Evolutionary conservation across 495 filamentous ascomycete genomes (phyloP).

Genomic region (Penicillium coprophilum): DNA sequence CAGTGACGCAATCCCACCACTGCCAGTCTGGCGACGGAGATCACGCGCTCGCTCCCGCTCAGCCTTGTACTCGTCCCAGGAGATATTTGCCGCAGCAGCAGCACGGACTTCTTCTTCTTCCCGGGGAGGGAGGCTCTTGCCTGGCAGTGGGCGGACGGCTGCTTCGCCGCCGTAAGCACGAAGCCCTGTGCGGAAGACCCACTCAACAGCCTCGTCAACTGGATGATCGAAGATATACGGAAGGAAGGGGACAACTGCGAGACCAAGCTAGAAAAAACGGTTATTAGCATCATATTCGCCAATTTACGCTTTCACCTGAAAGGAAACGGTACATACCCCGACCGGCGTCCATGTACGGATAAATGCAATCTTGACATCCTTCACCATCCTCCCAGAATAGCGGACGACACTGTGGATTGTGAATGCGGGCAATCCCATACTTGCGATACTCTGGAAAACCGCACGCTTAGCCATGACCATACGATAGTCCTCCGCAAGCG

Average conservation of each 20-base stretch:
- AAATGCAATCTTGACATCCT: slow-evolving; percentile 68
- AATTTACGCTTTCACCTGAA: background rate
- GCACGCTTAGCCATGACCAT: slow-evolving; percentile 88
- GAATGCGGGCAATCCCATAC: slow-evolving; percentile 92
- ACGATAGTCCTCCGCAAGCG: slow-evolving; percentile 84
- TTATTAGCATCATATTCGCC: slow-evolving; percentile 1
- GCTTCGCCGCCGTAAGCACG: slow-evolving; percentile 65
- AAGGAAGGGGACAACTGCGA: slow-evolving; percentile 83
- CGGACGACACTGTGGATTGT: slow-evolving; percentile 91
- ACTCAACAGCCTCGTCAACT: slow-evolving; percentile 87
- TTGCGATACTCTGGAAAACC: slow-evolving; percentile 85
- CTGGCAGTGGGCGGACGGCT: slow-evolving; percentile 44
- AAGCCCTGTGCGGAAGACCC: slow-evolving; percentile 79
- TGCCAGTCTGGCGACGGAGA: slow-evolving; percentile 24
- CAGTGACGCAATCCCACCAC: slow-evolving; percentile 10
- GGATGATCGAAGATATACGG: slow-evolving; percentile 91
- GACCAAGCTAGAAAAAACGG: slow-evolving; percentile 58
- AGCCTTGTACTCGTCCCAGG: slow-evolving; percentile 44
- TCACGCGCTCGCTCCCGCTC: slow-evolving; percentile 34
- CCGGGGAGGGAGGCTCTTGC: slow-evolving; percentile 12
- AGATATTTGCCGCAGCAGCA: slow-evolving; percentile 23
- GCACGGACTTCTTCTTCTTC: slow-evolving; percentile 13
- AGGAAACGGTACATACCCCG: slow-evolving; percentile 53
- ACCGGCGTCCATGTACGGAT: slow-evolving; percentile 86
- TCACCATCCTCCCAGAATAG: slow-evolving; percentile 81